Percentiles rank a stretch among this genome's conserved stretches.
These are phyloP conservation scores for Cutaneotrichosporon dermatis DNA, from an alignment of 1,284 basidiomycete genomes.

Conservation along the genomic window DNA sequence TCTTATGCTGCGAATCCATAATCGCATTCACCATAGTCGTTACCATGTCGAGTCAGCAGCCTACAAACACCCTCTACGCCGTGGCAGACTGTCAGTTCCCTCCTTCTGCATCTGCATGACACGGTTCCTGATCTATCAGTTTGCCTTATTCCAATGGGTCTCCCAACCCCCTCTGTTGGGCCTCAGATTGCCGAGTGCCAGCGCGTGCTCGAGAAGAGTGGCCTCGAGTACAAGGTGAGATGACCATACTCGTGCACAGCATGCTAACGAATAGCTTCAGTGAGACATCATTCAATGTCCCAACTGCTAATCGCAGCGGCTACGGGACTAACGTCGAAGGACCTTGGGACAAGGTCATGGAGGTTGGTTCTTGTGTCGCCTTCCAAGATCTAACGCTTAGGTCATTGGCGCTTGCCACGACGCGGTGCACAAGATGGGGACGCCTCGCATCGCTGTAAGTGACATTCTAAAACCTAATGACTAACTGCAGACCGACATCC, in stretches of 20 bases:
- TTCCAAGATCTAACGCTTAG: slow-evolving; percentile 4
- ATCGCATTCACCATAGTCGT: too few relatives aligned
- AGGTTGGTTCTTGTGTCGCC: slow-evolving; percentile 16
- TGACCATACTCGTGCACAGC: too few relatives aligned
- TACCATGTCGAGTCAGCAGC: neutral
- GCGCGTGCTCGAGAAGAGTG: slow-evolving; percentile 70
- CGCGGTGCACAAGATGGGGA: slow-evolving; percentile 66
- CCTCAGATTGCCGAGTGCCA: slow-evolving; percentile 60
- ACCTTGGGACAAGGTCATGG: slow-evolving; percentile 69
- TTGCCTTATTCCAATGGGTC: slow-evolving; percentile 50
- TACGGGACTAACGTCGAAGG: slow-evolving; percentile 89
- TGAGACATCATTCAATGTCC: slow-evolving; percentile 59
- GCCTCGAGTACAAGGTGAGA: slow-evolving; percentile 70
- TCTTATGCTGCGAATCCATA: too few relatives aligned
- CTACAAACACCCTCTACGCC: slow-evolving; percentile 19
- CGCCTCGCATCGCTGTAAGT: slow-evolving; percentile 41
- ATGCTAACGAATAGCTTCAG: slow-evolving; percentile 22
- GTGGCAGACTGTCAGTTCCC: slow-evolving; percentile 24
- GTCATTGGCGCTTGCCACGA: slow-evolving; percentile 68
- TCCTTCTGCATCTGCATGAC: too few relatives aligned
- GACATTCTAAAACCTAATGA: neutral
- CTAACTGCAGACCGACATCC: slow-evolving; percentile 69
- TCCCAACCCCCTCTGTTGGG: slow-evolving; percentile 44
- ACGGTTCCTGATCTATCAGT: slow-evolving; percentile 23
- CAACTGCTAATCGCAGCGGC: slow-evolving; percentile 54